A percentile compares a stretch with the other conserved stretches of the same genome.
These are phyloP conservation scores for Aspergillus sp. DNA, from an alignment of 2,329 filamentous ascomycete genomes.

Conservation along the genomic window DNA sequence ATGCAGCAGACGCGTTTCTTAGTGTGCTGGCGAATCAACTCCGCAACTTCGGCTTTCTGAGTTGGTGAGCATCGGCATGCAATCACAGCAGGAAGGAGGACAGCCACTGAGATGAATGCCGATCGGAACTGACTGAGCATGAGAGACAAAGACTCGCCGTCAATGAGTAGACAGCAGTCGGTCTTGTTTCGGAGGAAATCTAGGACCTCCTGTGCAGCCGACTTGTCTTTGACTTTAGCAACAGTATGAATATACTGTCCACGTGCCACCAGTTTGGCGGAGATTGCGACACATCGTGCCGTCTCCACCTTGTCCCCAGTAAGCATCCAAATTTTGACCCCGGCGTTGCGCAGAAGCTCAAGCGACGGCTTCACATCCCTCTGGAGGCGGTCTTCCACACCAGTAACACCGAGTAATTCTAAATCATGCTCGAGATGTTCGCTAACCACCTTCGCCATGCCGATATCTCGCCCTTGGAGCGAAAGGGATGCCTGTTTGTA, in stretches of 20 bases:
- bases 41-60: constrained; percentile 92
- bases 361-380: constrained; percentile 93
- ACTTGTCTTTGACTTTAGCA: constrained; percentile 77
- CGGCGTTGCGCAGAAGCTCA: constrained; percentile 91
- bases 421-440: constrained; percentile 83
- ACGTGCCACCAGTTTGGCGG: constrained; percentile 86
- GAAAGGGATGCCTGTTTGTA: constrained; percentile 80
- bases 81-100: constrained; percentile 85
- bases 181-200: constrained; percentile 83
- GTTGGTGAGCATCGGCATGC: constrained; percentile 96
- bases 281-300: constrained; percentile 91
- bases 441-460: constrained; percentile 76
- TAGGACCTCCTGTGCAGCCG: constrained; percentile 81
- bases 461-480: constrained; percentile 74
- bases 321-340: constrained; percentile 99
- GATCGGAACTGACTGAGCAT: constrained; percentile 79
- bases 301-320: constrained; percentile 99
- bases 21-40: constrained; percentile 84
- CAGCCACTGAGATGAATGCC: constrained; percentile 85
- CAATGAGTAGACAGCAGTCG: constrained; percentile 87
- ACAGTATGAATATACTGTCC: constrained; percentile 97
- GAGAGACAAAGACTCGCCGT: constrained; percentile 83
- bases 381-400: constrained; percentile 95
- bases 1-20: constrained; percentile 97
- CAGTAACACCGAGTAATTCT: constrained; percentile 93